Conservation (phyloP, 257 asterid genomes). For the Solanum pinnatisectum region DNA sequence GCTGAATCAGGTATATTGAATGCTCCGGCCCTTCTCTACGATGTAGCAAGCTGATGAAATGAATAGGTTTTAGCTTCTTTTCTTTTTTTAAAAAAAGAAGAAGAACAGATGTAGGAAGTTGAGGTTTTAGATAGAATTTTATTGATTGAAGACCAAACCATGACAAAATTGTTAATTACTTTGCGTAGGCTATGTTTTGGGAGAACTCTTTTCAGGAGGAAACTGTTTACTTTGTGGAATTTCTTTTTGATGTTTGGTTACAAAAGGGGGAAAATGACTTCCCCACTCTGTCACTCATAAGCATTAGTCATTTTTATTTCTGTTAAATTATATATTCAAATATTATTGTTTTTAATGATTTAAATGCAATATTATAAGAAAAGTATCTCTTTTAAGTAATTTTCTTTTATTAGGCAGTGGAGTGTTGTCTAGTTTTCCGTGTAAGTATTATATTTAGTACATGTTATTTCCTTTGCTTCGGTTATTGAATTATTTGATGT, state of each 20-base stretch:
- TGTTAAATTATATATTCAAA: neutral
- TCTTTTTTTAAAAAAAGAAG: neutral
- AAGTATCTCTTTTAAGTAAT: too few relatives aligned
- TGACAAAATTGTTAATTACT: too few relatives aligned
- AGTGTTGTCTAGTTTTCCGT: neutral
- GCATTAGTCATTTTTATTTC: neutral
- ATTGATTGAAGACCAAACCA: neutral
- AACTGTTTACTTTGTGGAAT: neutral
- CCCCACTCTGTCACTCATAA: neutral
- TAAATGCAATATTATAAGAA: neutral
- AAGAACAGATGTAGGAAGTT: neutral
- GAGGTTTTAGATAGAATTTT: neutral
- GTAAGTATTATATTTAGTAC: neutral
- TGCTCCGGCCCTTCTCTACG: neutral
- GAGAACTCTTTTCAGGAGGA: too few relatives aligned
- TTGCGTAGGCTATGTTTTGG: too few relatives aligned
- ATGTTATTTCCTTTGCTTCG: neutral
- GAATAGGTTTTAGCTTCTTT: neutral
- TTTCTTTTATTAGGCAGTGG: neutral
- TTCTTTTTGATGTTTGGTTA: neutral
- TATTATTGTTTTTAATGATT: too few relatives aligned
- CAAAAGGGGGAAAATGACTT: neutral
- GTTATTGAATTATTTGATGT: neutral
- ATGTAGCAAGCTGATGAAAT: neutral
- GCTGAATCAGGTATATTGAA: conserved; percentile 9